phyloP scores from a whole-genome alignment of 305 asterid species.

The Fraxinus baroniana region DNA sequence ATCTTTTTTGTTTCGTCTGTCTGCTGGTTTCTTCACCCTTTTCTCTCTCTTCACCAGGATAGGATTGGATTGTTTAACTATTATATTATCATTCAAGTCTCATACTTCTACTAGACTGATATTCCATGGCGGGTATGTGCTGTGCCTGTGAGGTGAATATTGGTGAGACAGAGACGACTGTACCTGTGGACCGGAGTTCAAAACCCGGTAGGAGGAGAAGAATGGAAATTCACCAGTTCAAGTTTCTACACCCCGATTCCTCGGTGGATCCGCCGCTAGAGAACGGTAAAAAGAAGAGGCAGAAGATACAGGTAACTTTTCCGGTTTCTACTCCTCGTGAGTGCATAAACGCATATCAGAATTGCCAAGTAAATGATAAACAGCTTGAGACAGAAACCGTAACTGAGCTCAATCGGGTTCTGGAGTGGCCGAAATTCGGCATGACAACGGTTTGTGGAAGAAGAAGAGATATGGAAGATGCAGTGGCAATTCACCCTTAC shows the following conservation, averaged over 20 bases:
- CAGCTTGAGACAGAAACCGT: background rate
- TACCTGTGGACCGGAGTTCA: slow-evolving; percentile 52
- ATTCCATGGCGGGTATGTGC: slow-evolving; percentile 64
- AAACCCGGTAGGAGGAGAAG: slow-evolving; percentile 53
- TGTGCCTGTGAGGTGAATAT: slow-evolving; percentile 53
- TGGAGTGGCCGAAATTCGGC: slow-evolving; percentile 59
- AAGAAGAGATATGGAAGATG: slow-evolving; percentile 93
- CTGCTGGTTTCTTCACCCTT: background rate
- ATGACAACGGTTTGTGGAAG: slow-evolving; percentile 82
- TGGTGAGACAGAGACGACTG: slow-evolving; percentile 59
- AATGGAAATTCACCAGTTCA: slow-evolving; percentile 66
- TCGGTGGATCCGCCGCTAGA: slow-evolving; percentile 42
- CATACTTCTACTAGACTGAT: background rate
- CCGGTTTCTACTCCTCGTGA: slow-evolving; percentile 25
- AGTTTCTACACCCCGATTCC: slow-evolving; percentile 43
- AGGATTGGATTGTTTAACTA: background rate
- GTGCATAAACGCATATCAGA: slow-evolving; percentile 19
- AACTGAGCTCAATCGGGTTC: background rate
- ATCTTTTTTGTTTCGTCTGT: slow-evolving; percentile 13
- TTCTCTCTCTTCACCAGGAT: background rate
- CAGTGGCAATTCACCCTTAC: slow-evolving; percentile 61
- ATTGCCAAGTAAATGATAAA: slow-evolving; percentile 10
- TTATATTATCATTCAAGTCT: background rate
- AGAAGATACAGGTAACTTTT: slow-evolving; percentile 24
- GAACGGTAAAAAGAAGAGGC: slow-evolving; percentile 38